Evolutionary conservation across 164 flowering plant genomes (phyloP).

Genomic region (Magnolia changhungtana): DNA sequence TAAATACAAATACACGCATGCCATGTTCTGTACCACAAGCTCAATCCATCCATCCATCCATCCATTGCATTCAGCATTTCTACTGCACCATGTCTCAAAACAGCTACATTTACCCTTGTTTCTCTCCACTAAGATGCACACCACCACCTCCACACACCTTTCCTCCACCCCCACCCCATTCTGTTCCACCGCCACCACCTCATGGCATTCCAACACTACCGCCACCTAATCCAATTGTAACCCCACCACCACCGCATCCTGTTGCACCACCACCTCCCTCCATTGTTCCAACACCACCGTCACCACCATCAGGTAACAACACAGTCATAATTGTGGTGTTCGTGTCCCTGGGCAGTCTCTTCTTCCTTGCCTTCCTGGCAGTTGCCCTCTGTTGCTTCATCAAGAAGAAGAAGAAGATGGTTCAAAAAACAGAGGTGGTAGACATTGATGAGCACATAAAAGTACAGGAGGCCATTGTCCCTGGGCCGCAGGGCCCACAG

Average conservation of each 20-base stretch:
- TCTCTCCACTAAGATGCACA: conserved; percentile 18
- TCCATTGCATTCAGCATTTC: conserved; percentile 13
- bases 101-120: conserved; percentile 12
- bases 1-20: background rate
- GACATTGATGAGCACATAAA: conserved; percentile 54
- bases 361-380: conserved; percentile 57
- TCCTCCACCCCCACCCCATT: conserved; percentile 4
- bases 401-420: conserved; percentile 37
- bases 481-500: conserved; percentile 55
- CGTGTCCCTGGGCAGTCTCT: conserved; percentile 58
- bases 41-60: background rate
- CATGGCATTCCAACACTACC: background rate
- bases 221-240: background rate
- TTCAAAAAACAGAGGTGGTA: conserved; percentile 37
- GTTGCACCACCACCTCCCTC: conserved; percentile 16
- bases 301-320: conserved; percentile 37
- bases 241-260: conserved; percentile 10
- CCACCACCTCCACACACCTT: conserved; percentile 4
- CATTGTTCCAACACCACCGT: conserved; percentile 24
- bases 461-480: conserved; percentile 51
- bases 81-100: conserved; percentile 1
- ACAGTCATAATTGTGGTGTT: conserved; percentile 46
- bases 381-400: conserved; percentile 56
- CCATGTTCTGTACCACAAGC: background rate
- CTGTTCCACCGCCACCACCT: conserved; percentile 5